Base-by-base conservation (phyloP, 371 early-diverging fungal genomes). In the Amoeboradix gromovi region DNA sequence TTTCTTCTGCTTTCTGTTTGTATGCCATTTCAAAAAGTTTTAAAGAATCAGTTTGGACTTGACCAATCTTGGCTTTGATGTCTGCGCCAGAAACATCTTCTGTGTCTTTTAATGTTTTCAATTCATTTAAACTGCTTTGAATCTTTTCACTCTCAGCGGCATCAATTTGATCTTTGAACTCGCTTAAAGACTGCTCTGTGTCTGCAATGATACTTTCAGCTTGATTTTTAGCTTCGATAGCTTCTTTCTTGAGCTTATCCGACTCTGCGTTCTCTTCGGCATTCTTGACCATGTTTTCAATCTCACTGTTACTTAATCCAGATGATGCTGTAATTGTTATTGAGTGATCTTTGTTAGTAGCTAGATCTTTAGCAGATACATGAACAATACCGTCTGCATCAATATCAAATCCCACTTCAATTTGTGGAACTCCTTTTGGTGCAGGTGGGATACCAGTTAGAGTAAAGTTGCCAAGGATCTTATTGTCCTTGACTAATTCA, bases 331-430 rank as follows among this genome's bases (percentile, higher is more conserved):
- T 88, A 75, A 99, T 90, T 70, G 94, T 92, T 79, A 96, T 87
- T 74, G 89, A 86, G 79, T 92, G 93, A 77, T 92, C 91, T 69
- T 87, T 87, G 77, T 88, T 86, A 71, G 96, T 94, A 69, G 89
- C 87, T 81, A 89, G 87, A 82, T 99, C 98, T 82, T 88, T 88
- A 73, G 99, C 99, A 32, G 83, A 79, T 31, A 99, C 97, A 74
- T 93, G 95, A 76, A 94, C 92, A 75, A 98, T 97, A 78, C 98
- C 98, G 77, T 99, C 93, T 12, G 96, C 94, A 80, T 98, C 98
- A 76, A 96, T 92, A 77, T 98, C 95, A 77, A 98, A 98, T 67
- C 92, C 88, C 69, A 99, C 98, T 73, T 83, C 84, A 70, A 86
- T 83, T 71, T 80, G 81, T 72, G 99, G 91, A 68, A 89, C 84